These are phyloP conservation scores for Metschnikowia anglica DNA, from an alignment of 805 yeast genomes.

Conservation along the genomic window DNA sequence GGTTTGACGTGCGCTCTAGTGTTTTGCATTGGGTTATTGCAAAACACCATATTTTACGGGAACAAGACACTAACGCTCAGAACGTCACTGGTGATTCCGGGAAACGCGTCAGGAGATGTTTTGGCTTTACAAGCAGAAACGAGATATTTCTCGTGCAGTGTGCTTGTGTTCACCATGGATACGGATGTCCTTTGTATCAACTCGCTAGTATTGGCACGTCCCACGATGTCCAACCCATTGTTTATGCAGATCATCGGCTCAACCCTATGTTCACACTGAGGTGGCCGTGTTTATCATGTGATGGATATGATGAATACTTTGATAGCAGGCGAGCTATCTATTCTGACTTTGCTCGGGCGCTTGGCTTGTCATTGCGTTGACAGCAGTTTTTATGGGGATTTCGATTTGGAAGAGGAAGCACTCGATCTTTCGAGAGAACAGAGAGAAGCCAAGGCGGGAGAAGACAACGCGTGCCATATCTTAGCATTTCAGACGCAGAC, in stretches of 20 bases:
- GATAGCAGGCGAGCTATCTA: conserved; percentile 52
- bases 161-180: conserved; percentile 91
- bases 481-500: conserved; percentile 12
- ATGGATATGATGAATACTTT: conserved; percentile 73
- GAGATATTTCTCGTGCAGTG: conserved; percentile 76
- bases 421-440: conserved; percentile 1
- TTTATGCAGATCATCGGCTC: conserved; percentile 89
- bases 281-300: conserved; percentile 67
- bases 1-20: conserved; percentile 62
- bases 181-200: conserved; percentile 92
- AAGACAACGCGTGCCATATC: conserved; percentile 14
- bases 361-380: conserved; percentile 29
- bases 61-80: conserved; percentile 64
- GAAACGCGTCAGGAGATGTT: conserved; percentile 47
- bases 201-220: conserved; percentile 72
- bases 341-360: conserved; percentile 49
- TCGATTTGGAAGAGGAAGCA: conserved; percentile 13
- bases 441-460: conserved; percentile 15
- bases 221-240: conserved; percentile 71
- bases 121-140: conserved; percentile 58
- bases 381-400: conserved; percentile 17
- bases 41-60: conserved; percentile 53
- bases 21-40: conserved; percentile 80
- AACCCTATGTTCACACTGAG: conserved; percentile 65
- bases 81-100: conserved; percentile 69